Percentiles rank a stretch among this genome's conserved stretches.
Conservation (phyloP, 1,139 yeast genomes). For the Scheffersomyces parashehatae region DNA sequence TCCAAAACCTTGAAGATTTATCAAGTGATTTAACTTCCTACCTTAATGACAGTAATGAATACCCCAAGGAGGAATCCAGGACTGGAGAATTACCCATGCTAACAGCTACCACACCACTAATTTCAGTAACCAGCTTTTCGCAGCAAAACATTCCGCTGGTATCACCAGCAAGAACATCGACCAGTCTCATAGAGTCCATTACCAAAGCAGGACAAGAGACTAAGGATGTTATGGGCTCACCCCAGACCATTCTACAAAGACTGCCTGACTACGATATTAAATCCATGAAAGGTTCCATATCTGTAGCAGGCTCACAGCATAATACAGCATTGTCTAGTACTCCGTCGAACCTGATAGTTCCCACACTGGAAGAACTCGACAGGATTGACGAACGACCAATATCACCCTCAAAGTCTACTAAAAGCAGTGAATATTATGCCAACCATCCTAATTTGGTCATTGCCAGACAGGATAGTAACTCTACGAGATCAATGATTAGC, state of each 20-base stretch:
- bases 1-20: slow-evolving; percentile 32
- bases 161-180: not conserved
- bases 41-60: not conserved
- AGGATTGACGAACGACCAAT: not conserved
- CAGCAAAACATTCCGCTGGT: not conserved
- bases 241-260: not conserved
- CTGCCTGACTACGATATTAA: slow-evolving; percentile 16
- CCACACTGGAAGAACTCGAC: no score
- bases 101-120: not conserved
- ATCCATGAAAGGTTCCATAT: slow-evolving; percentile 27
- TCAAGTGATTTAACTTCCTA: slow-evolving; percentile 30
- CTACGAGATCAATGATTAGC: slow-evolving; percentile 1
- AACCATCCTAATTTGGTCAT: not conserved
- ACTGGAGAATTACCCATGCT: not conserved
- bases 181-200: not conserved
- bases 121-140: not conserved
- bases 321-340: slow-evolving; percentile 2
- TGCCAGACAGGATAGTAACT: slow-evolving; percentile 2
- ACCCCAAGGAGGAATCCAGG: no score
- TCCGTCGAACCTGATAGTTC: no score
- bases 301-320: slow-evolving; percentile 9
- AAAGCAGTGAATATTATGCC: not conserved
- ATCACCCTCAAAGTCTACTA: not conserved
- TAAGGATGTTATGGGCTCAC: not conserved
- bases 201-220: not conserved